These are phyloP conservation scores for Solanum sejunctum DNA, from an alignment of 257 asterid species.

Conservation along the genomic window DNA sequence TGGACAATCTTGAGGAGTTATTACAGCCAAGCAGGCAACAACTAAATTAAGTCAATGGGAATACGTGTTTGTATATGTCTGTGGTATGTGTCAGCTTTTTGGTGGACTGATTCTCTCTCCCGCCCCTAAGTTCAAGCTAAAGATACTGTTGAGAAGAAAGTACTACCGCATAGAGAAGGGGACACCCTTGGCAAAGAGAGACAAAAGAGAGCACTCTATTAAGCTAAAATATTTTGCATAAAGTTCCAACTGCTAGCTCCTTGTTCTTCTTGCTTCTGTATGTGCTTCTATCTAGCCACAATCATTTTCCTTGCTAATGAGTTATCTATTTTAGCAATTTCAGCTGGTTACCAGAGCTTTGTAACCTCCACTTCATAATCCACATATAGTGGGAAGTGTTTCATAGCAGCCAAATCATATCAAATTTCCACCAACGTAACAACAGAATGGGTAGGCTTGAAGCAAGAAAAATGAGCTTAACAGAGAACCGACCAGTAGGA, in stretches of 20 bases:
- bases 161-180: not conserved
- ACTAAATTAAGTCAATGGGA: not conserved
- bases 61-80: not conserved
- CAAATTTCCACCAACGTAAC: not conserved
- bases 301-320: not conserved
- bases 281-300: not conserved
- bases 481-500: not conserved
- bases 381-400: not conserved
- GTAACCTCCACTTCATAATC: not conserved
- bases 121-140: not conserved
- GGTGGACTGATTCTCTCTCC: not conserved
- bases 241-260: not conserved
- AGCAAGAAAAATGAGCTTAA: not conserved
- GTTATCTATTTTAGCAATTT: not conserved
- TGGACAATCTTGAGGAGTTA: not conserved
- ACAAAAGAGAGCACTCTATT: not conserved
- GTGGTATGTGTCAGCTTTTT: not conserved
- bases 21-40: not conserved
- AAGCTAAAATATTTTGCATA: not conserved
- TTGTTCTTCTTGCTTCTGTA: not conserved
- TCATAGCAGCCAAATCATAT: not conserved
- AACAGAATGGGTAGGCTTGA: not conserved
- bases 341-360: not conserved
- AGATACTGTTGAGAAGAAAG: not conserved
- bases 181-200: not conserved